Conservation (phyloP, 2,329 filamentous ascomycete species). For the Fusarium sp. region DNA sequence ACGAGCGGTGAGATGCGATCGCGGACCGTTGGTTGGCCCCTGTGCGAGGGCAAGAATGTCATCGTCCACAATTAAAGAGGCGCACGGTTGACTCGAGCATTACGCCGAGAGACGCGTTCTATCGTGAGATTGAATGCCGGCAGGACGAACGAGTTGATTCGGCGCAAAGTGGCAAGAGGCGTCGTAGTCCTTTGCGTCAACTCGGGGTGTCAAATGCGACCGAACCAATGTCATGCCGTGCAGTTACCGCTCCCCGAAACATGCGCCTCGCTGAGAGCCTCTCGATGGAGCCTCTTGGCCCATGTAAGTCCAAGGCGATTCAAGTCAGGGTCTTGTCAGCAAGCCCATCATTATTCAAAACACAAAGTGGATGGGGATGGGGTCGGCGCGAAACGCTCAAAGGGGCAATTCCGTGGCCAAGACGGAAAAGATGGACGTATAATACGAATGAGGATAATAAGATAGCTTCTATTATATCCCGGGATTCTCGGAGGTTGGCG, state of each 20-base stretch:
- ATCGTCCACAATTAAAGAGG: constrained; percentile 13
- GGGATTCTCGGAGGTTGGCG: not conserved
- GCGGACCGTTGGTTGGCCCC: constrained; percentile 17
- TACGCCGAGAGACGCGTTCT: not conserved
- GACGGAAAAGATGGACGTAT: not conserved
- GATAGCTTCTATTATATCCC: constrained; percentile 13
- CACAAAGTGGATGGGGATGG: constrained; percentile 22
- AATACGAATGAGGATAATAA: constrained; percentile 7
- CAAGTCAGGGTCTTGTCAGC: constrained; percentile 36
- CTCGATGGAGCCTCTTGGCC: not conserved
- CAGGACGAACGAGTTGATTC: constrained; percentile 8
- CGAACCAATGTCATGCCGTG: constrained; percentile 21
- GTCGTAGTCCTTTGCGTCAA: constrained; percentile 26
- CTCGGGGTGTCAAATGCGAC: constrained; percentile 7
- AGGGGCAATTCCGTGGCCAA: constrained; percentile 7
- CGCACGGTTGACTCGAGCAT: not conserved
- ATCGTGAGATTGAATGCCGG: constrained; percentile 12
- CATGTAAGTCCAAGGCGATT: constrained; percentile 15
- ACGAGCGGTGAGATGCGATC: constrained; percentile 29
- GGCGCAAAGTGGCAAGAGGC: constrained; percentile 29
- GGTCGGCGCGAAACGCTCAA: constrained; percentile 5
- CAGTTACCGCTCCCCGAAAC: not conserved
- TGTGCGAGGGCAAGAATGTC: constrained; percentile 16
- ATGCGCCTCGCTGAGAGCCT: constrained; percentile 2
- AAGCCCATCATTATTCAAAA: constrained; percentile 19